phyloP scores from a whole-genome alignment of 345 rosid genomes.

The Balakata baccata region DNA sequence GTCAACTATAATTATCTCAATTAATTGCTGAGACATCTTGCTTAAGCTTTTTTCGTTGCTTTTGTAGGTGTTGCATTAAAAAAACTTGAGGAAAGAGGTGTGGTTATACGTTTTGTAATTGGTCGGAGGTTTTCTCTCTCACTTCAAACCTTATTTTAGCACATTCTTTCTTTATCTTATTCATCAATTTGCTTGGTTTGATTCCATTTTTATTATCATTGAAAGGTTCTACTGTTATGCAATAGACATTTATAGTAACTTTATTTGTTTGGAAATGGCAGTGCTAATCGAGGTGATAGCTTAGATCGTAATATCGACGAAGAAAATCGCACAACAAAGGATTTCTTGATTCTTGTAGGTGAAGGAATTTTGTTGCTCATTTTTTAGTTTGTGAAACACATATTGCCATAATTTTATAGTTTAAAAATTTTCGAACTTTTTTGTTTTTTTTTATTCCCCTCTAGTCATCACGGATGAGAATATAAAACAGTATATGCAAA shows the following conservation, averaged over 20 bases:
- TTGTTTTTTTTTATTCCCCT: not conserved
- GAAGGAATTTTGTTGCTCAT: slow-evolving; percentile 12
- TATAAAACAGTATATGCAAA: slow-evolving; percentile 6
- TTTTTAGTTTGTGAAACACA: not conserved
- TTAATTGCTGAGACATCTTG: not conserved
- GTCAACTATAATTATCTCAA: too few relatives aligned
- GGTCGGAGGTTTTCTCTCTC: slow-evolving; percentile 71
- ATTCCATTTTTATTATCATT: slow-evolving; percentile 7
- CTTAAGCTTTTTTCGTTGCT: slow-evolving; percentile 8
- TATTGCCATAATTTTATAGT: not conserved
- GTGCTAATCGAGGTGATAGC: slow-evolving; percentile 96
- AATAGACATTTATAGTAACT: slow-evolving; percentile 11
- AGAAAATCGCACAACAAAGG: slow-evolving; percentile 62
- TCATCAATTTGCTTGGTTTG: slow-evolving; percentile 4
- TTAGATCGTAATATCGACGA: slow-evolving; percentile 76
- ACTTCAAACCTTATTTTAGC: slow-evolving; percentile 20
- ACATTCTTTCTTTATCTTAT: not conserved
- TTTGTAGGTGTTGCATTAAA: slow-evolving; percentile 64
- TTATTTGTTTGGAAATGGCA: slow-evolving; percentile 39
- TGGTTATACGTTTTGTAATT: slow-evolving; percentile 83
- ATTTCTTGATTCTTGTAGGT: slow-evolving; percentile 89
- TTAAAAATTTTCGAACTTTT: slow-evolving; percentile 1
- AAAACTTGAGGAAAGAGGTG: slow-evolving; percentile 90
- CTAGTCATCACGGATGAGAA: too few relatives aligned
- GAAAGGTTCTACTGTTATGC: not conserved